Evolutionary conservation across 345 rosid species (phyloP), one percentile per base, ranked within the genome.

Genomic region (Populus ilicifolia): DNA sequence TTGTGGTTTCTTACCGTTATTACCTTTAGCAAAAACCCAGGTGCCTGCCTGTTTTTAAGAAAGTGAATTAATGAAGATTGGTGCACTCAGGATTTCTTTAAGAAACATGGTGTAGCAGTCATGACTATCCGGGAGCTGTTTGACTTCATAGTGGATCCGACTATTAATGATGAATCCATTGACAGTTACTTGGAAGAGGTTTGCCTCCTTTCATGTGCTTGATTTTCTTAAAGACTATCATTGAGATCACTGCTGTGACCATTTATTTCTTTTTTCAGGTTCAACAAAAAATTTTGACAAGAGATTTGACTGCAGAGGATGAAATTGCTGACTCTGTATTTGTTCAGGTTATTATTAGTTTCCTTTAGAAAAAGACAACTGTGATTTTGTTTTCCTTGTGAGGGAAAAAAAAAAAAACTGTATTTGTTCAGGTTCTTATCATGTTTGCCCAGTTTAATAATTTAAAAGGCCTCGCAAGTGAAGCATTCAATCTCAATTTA

Each of bases 161-260:
- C 92, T 25, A 96, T 96, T n/a, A 76, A 89, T 16, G 99, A 96
- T 65, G 94, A 90, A 68, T 79, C 84, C 56, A 84, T 95, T 50
- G 99, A 96, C 77, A 77, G 86, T 84, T 95, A 95, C 80, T 83
- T 95, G 87, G 98, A 92, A 78, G 91, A 93, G 96, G 99, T 95
- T 78, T 52, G 61, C 46, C 4, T 70, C 70, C 69, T 74, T 39
- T 11, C 7, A 27, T 50, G 48, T 46, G 14, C 25, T 52, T 75
- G 8, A 62, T 48, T 74, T 81, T 43, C 44, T 25, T 62, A 12
- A 9, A 59, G 23, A 5, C n/a, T 38, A 30, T 67, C 41, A 30
- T 29, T 29, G 21, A 35, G 23, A 62, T 75, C 39, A 30, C 27
- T n/a, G 20, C 48, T 41, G 1, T 84, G 62, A 78, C 5, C 6